These are phyloP conservation scores for Sporobolomyces roseus DNA, from an alignment of 768 basidiomycete genomes.

Conservation along the genomic window DNA sequence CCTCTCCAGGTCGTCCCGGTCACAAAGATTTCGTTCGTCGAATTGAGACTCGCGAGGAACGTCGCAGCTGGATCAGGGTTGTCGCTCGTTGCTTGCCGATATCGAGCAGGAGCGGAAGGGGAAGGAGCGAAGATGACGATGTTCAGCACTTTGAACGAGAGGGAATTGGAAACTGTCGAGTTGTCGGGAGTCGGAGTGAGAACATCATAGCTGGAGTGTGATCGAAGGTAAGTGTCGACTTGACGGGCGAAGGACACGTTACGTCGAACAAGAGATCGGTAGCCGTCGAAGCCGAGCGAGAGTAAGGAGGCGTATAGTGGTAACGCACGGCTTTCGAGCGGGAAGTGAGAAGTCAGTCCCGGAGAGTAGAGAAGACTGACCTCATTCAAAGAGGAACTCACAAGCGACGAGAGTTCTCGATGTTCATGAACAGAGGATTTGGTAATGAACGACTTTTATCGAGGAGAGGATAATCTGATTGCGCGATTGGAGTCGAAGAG, in stretches of 20 bases:
- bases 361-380: background rate
- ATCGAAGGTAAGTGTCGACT: conserved; percentile 47
- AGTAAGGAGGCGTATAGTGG: conserved; percentile 51
- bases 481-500: background rate
- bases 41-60: too few species aligned
- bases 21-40: conserved; percentile 51
- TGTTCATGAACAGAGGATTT: conserved; percentile 50
- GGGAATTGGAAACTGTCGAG: background rate
- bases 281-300: conserved; percentile 51
- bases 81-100: too few species aligned
- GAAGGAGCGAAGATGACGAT: conserved; percentile 41
- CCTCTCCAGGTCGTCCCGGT: conserved; percentile 51
- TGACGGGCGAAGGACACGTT: conserved; percentile 50
- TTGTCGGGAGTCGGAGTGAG: conserved; percentile 41
- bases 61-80: conserved; percentile 15
- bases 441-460: conserved; percentile 43
- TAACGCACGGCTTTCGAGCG: conserved; percentile 47
- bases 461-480: conserved; percentile 24
- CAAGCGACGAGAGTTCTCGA: conserved; percentile 54
- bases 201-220: conserved; percentile 42
- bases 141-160: conserved; percentile 38
- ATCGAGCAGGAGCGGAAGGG: background rate
- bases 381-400: background rate
- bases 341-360: background rate
- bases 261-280: conserved; percentile 48